Evolutionary conservation across 2,329 filamentous ascomycete genomes (phyloP).

Genomic region (Nemania sp.): DNA sequence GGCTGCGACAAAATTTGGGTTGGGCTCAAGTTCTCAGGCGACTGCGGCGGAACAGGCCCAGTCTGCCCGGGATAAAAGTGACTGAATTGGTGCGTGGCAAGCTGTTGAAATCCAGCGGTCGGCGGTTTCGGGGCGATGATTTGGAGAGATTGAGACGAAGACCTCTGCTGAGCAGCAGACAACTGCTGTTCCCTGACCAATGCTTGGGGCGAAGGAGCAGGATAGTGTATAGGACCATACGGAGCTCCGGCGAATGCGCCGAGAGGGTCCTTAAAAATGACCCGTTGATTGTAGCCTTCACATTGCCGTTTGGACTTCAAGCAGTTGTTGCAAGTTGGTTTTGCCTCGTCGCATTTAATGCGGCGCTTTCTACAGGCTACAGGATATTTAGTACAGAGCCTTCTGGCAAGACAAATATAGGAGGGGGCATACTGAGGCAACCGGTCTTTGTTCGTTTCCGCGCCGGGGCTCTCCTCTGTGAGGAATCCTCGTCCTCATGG

Average conservation of each 20-base stretch:
- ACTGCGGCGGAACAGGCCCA: conserved; percentile 32
- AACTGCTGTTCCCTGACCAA: conserved; percentile 49
- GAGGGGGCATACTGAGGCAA: conserved; percentile 71
- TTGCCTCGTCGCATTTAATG: conserved; percentile 95
- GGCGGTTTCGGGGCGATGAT: conserved; percentile 58
- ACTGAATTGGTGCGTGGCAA: conserved; percentile 35
- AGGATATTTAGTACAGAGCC: conserved; percentile 28
- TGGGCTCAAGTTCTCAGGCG: conserved; percentile 31
- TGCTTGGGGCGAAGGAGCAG: conserved; percentile 49
- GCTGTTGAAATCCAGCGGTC: conserved; percentile 40
- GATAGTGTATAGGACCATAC: conserved; percentile 50
- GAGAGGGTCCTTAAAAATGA: conserved; percentile 77
- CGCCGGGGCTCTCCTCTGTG: conserved; percentile 51
- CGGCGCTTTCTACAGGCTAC: conserved; percentile 87
- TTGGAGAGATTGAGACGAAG: conserved; percentile 45
- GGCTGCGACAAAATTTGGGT: conserved; percentile 31
- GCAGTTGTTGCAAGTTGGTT: conserved; percentile 80
- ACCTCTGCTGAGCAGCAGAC: conserved; percentile 46
- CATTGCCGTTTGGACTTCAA: conserved; percentile 83
- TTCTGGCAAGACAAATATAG: neutral
- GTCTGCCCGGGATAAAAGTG: conserved; percentile 41
- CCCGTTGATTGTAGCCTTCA: conserved; percentile 80
- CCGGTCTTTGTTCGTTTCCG: conserved; percentile 87
- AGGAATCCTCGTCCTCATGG: conserved; percentile 46
- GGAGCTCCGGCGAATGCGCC: conserved; percentile 58